These are phyloP conservation scores for Sporothrix schenckii DNA, from an alignment of 2,329 filamentous ascomycete genomes.

Conservation along the genomic window DNA sequence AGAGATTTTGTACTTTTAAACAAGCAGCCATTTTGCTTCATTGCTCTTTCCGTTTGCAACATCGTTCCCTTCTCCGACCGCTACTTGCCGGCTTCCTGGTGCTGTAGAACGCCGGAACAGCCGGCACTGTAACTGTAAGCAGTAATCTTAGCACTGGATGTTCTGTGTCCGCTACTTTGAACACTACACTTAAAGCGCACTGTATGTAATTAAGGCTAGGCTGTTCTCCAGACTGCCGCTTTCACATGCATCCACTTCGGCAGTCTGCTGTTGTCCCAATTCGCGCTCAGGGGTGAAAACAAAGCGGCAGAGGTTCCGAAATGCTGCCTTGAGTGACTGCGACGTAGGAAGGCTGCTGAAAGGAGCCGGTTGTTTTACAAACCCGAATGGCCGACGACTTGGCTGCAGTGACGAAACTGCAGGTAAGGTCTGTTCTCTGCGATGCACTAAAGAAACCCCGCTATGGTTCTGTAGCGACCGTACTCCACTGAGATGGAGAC, in stretches of 20 bases:
- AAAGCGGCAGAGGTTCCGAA: not conserved
- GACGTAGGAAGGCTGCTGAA: not conserved
- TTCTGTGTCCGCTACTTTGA: not conserved
- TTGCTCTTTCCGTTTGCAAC: constrained; percentile 12
- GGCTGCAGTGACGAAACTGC: not conserved
- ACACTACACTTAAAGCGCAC: not conserved
- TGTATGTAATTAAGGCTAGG: not conserved
- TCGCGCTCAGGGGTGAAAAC: not conserved
- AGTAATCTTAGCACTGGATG: not conserved
- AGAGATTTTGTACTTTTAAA: not conserved
- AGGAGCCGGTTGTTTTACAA: not conserved
- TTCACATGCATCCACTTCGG: constrained; percentile 23
- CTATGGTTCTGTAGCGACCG: not conserved
- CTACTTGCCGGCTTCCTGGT: not conserved
- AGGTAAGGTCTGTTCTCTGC: not conserved
- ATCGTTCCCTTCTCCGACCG: not conserved
- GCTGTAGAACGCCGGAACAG: not conserved
- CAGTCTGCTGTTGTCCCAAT: not conserved
- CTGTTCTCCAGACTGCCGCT: not conserved
- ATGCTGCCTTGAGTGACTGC: not conserved
- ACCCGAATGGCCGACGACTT: not conserved
- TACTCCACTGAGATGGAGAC: not conserved
- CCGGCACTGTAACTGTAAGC: constrained; percentile 1
- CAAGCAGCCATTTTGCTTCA: constrained; percentile 1
- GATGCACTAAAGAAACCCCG: constrained; percentile 8